Evolutionary conservation across 139 green algal genomes (phyloP), one percentile per base, ranked within the genome.

Genomic region (Chlamydomonas incerta): DNA sequence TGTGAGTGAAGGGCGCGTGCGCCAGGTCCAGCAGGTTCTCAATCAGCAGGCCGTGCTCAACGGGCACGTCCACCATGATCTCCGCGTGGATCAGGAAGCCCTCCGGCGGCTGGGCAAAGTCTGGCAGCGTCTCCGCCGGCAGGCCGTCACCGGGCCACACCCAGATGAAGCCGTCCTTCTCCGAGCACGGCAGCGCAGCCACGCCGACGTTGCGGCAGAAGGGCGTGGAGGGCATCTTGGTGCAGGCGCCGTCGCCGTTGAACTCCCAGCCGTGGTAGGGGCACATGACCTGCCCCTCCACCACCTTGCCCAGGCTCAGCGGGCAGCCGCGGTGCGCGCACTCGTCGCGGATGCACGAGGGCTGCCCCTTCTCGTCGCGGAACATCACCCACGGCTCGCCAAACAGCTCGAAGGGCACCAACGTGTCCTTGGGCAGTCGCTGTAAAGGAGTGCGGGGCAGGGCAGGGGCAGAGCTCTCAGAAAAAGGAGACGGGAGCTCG

Each of bases 21-120:
- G 98, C 98, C 35, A 99, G 93, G 89, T 99, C 98, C 41, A 99
- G 91, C 62, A 99, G 92, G 89, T 99, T 99, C 93, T 99, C 98
- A 74, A 99, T 93, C 82, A 99, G 93, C 89, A 99, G 93, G 17
- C 98, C 98, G 86, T 99, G 97, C 92, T 99, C 98, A 67, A 99
- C 97, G 1, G 97, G 96, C 46, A 99, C 96, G 58, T 99, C 96
- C 63, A 99, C 74, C 85, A 92, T 83, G 69, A 98, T 94, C 88
- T 98, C 96, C 1, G 96, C 93, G 83, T 99, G 97, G 37, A 98
- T 89, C 31, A 83, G 87, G 90, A 95, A 99, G 71, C 93, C 95
- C 2, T 69, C 5, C 0, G 96, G 96, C 5, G 94, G 93, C 33
- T n/a, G 58, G 2, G 95, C 91, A 67, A 89, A 90, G 34, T 86